A percentile compares a stretch with the other conserved stretches of the same genome.
phyloP scores from a whole-genome alignment of 2,329 filamentous ascomycete species.

The Nemania abortiva region DNA sequence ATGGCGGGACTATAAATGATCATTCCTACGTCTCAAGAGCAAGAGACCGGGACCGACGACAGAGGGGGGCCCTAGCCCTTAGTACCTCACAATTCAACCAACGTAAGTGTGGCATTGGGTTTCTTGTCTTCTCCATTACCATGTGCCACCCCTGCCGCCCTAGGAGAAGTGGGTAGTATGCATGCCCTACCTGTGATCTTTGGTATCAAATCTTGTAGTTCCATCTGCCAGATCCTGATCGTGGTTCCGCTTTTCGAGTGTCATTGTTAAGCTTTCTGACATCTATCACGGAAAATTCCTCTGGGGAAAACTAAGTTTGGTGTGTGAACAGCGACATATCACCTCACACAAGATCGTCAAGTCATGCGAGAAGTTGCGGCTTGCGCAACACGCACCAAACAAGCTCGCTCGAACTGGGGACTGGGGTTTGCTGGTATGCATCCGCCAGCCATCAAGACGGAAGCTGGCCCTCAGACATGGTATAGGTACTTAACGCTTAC shows the following conservation, averaged over 20 bases:
- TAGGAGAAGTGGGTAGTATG: conserved; percentile 48
- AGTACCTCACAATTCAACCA: background rate
- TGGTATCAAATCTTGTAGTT: conserved; percentile 35
- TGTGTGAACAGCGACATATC: conserved; percentile 57
- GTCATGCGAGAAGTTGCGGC: conserved; percentile 52
- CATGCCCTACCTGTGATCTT: conserved; percentile 33
- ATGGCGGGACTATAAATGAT: conserved; percentile 1
- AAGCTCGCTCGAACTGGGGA: conserved; percentile 32
- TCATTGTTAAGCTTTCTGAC: conserved; percentile 19
- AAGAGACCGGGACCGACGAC: background rate
- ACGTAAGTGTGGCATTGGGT: conserved; percentile 16
- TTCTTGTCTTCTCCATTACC: conserved; percentile 43
- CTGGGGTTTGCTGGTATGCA: conserved; percentile 24
- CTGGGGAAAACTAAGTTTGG: conserved; percentile 37
- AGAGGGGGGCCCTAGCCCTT: conserved; percentile 5
- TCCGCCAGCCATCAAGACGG: conserved; percentile 8
- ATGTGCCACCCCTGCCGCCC: conserved; percentile 52
- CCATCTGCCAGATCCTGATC: conserved; percentile 43
- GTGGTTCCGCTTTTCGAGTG: conserved; percentile 19
- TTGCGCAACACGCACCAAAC: conserved; percentile 47
- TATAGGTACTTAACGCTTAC: conserved; percentile 43
- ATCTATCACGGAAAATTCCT: conserved; percentile 31
- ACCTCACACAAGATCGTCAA: conserved; percentile 65
- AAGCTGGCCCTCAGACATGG: conserved; percentile 37
- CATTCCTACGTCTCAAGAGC: background rate